A percentile compares a stretch with the other conserved stretches of the same genome.
These are phyloP conservation scores for Alternaria viburni DNA, from an alignment of 2,329 filamentous ascomycete species.

Conservation along the genomic window DNA sequence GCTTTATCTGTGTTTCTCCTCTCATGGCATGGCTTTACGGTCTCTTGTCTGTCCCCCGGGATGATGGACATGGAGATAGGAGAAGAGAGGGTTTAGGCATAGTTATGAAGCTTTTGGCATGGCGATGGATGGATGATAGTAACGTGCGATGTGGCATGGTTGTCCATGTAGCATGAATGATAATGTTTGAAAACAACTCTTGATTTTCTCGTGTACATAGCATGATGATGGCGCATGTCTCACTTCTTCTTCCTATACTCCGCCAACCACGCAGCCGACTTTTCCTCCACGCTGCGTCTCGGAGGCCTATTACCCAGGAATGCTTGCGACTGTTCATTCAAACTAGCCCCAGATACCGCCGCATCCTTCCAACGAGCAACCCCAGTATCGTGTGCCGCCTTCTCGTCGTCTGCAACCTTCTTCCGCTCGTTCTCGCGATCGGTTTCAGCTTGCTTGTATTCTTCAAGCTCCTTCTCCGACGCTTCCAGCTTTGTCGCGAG, in stretches of 20 bases:
- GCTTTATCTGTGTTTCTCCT: conserved; percentile 6
- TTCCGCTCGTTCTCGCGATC: not conserved
- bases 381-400: too few relatives aligned
- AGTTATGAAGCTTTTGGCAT: not conserved
- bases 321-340: too few relatives aligned
- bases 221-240: too few relatives aligned
- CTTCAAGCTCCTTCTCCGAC: not conserved
- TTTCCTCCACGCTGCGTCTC: too few relatives aligned
- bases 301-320: too few relatives aligned
- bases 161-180: conserved; percentile 8
- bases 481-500: not conserved
- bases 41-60: conserved; percentile 3
- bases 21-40: conserved; percentile 22
- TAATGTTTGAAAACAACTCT: conserved; percentile 9
- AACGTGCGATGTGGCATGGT: not conserved
- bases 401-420: not conserved
- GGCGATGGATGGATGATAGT: not conserved
- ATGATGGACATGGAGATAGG: not conserved
- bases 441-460: not conserved
- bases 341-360: too few relatives aligned
- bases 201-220: too few relatives aligned
- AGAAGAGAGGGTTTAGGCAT: not conserved
- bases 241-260: too few relatives aligned
- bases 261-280: too few relatives aligned
- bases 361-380: too few relatives aligned